Conservation (phyloP, 805 yeast species). For the Saccharomyces kudriavzevii region DNA sequence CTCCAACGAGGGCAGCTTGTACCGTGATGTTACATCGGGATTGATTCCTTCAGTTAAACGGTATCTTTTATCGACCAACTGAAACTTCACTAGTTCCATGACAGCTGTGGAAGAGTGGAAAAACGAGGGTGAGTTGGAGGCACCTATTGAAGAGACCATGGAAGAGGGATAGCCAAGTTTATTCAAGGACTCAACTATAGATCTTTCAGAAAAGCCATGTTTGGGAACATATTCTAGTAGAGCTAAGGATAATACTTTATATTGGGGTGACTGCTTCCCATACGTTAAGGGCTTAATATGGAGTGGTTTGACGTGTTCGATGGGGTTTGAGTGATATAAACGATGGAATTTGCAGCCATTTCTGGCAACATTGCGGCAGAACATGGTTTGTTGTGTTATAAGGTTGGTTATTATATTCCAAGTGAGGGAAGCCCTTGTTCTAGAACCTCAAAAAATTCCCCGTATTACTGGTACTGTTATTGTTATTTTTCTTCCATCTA, state of each 20-base stretch:
- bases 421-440: neutral
- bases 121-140: conserved; percentile 27
- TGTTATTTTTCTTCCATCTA: neutral
- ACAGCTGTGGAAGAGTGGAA: conserved; percentile 29
- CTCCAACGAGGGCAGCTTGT: conserved; percentile 32
- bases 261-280: conserved; percentile 22
- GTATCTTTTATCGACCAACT: conserved; percentile 42
- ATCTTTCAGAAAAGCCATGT: conserved; percentile 27
- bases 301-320: conserved; percentile 17
- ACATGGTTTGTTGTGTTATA: neutral
- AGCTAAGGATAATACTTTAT: conserved; percentile 20
- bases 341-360: conserved; percentile 6
- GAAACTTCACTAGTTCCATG: conserved; percentile 46
- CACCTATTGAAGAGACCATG: conserved; percentile 24
- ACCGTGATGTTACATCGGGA: conserved; percentile 19
- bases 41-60: conserved; percentile 33
- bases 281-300: conserved; percentile 21
- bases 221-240: conserved; percentile 24
- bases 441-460: neutral
- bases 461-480: neutral
- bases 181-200: conserved; percentile 23
- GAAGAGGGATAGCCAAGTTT: conserved; percentile 23
- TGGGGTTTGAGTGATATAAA: conserved; percentile 20
- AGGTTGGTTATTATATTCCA: neutral
- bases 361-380: neutral